Conservation (phyloP, 129 eudicot genomes). For the Flaveria trinervia region DNA sequence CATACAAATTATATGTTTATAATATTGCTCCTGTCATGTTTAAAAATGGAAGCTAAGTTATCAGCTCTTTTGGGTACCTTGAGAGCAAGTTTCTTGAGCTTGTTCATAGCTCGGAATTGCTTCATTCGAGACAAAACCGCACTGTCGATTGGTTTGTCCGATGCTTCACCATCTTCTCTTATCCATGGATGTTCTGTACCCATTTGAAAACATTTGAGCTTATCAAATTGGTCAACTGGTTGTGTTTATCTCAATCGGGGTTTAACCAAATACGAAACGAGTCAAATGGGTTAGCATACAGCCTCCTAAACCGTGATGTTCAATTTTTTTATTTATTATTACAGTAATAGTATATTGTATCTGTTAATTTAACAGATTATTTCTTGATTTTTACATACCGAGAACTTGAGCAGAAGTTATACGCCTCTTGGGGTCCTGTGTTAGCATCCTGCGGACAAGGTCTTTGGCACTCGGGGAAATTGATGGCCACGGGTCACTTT, state of each 20-base stretch:
- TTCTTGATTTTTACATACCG: constrained; percentile 43
- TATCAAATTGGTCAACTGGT: background rate
- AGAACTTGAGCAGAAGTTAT: constrained; percentile 87
- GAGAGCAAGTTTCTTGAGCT: constrained; percentile 89
- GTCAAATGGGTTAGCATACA: background rate
- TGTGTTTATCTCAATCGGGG: too few relatives aligned
- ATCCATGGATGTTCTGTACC: constrained; percentile 88
- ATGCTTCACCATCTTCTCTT: constrained; percentile 85
- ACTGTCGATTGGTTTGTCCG: constrained; percentile 90
- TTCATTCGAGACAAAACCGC: constrained; percentile 93
- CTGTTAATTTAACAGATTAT: background rate
- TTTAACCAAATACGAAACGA: too few relatives aligned
- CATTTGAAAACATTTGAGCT: constrained; percentile 9
- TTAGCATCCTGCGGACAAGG: constrained; percentile 75
- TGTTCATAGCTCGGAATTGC: constrained; percentile 98
- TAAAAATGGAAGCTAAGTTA: background rate
- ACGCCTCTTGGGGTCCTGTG: constrained; percentile 70
- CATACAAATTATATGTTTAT: background rate
- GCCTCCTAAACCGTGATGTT: background rate
- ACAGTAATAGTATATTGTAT: background rate
- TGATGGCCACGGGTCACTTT: constrained; percentile 79
- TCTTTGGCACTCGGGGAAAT: constrained; percentile 83
- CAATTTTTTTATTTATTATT: background rate
- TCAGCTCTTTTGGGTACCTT: constrained; percentile 47
- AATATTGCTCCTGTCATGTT: background rate